Base-by-base conservation (phyloP, 176 grass and related monocot species). In the Tillandsia fasciculata region DNA sequence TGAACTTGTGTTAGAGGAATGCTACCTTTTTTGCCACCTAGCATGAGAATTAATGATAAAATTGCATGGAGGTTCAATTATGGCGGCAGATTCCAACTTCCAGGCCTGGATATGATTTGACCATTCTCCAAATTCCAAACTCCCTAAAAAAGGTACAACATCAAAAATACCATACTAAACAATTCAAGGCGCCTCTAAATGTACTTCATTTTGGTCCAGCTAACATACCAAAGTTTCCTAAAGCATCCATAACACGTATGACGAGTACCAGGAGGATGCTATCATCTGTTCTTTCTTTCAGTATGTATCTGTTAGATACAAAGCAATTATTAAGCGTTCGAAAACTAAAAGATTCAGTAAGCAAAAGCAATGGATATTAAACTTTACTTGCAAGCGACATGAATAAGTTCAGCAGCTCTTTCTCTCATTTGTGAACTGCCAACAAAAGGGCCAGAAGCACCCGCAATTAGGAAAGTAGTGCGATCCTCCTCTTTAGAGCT, bases 51-150 rank as follows among this genome's bases (percentile, higher is more conserved):
- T 74, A 75, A 83, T 65, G 83, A 97, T 97, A 63, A 92, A 97
- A 73, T 97, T 92, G 80, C 89, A 97, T 51, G 86, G 75, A 79
- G 89, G 87, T 75, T 97, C 93, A 77, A 97, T 85, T 78, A 97
- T 90, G 24, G 93, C 76, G 82, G 86, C 79, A 65, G 89, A 97
- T 65, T 92, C 93, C 79, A 97, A 83, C 69, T 92, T 97, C 93
- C 89, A 97, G 63, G 89, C 89, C 57, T 92, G 93, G 77, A 92
- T 75, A 73, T 92, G 89, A 77, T 85, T 83, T 29, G 85, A 79
- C 93, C 93, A 97, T 76, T 97, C 93, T 70, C 90, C 86, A 75
- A 87, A 97, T 58, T 97, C 93, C 84, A 97, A 85, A 74, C 83
- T 90, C 53, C 93, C 93, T 97, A 79, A 59, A 87, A 64, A 51